These are phyloP conservation scores for Fraxinus latifolia DNA, from an alignment of 305 asterid genomes.

Conservation along the genomic window DNA sequence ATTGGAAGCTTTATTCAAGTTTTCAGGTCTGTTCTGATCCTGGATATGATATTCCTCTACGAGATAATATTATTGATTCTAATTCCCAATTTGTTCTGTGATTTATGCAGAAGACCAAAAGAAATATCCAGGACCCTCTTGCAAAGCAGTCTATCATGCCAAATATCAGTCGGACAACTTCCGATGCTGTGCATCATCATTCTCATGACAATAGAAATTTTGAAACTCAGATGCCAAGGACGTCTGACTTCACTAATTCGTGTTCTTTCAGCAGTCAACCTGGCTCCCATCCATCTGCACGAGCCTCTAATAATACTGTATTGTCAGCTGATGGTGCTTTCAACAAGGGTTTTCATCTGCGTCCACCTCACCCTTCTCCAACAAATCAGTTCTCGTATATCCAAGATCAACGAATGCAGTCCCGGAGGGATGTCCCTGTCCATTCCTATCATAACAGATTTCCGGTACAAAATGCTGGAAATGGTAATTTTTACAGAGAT, in stretches of 20 bases:
- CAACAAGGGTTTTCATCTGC: slow-evolving; percentile 63
- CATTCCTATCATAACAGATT: slow-evolving; percentile 57
- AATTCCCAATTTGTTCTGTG: slow-evolving; percentile 19
- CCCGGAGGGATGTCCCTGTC: slow-evolving; percentile 55
- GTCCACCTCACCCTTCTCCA: slow-evolving; percentile 91
- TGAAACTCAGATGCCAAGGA: slow-evolving; percentile 44
- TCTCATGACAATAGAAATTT: slow-evolving; percentile 33
- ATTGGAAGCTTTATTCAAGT: slow-evolving; percentile 41
- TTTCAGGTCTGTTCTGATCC: slow-evolving; percentile 47
- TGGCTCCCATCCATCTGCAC: slow-evolving; percentile 39
- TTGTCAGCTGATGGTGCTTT: slow-evolving; percentile 44
- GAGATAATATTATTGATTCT: background rate
- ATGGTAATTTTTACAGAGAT: slow-evolving; percentile 57
- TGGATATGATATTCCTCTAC: slow-evolving; percentile 1
- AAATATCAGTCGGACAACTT: slow-evolving; percentile 25
- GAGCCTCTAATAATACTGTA: slow-evolving; percentile 40
- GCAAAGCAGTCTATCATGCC: slow-evolving; percentile 27
- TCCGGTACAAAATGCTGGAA: slow-evolving; percentile 51
- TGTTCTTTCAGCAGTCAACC: slow-evolving; percentile 44
- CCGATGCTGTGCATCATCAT: slow-evolving; percentile 31
- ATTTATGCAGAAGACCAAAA: slow-evolving; percentile 32
- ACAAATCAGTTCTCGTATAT: slow-evolving; percentile 81
- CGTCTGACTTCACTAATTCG: slow-evolving; percentile 34
- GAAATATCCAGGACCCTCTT: slow-evolving; percentile 25
- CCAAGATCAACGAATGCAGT: slow-evolving; percentile 55